Evolutionary conservation across 2,329 filamentous ascomycete species (phyloP), one percentile per base, ranked within the genome.

Genomic region (Monilinia fructicola): DNA sequence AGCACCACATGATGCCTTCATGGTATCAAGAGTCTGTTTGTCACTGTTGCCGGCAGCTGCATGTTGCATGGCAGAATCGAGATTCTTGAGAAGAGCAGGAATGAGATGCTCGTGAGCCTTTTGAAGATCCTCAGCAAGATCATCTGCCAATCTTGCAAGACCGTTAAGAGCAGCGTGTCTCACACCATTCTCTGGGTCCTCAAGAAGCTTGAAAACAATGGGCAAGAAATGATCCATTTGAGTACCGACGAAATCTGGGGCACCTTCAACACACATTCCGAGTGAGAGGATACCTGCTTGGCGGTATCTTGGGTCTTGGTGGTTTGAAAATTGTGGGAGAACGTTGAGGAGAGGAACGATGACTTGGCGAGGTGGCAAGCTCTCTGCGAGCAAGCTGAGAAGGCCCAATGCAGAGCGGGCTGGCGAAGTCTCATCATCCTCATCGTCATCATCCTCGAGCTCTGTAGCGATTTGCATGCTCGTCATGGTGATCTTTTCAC

Each of bases 181-280:
- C 67, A 99, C 95, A 73, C 88, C 88, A 72, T 87, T 84, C 72
- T 96, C 91, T n/a, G 86, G 82, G 76, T 99, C 95, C 76, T 92
- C 85, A 50, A 99, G 86, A 11, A 98, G 85, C 74, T 87, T 88
- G 67, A 97, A 84, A 67, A 98, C 88, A 73, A 91, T 84, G 59
- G 95, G 95, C 77, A 98, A 87, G 71, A 98, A 90, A 71, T 90
- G 86, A 75, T 90, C 85, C 69, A 98, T 86, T 79, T 99, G 95
- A 26, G 93, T 97, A 70, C 92, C 92, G 75, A 98, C 93, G 79
- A 98, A 99, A 78, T 99, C 95, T 21, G 95, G 95, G 40, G 95
- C 94, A 73, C 95, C 95, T 82, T 98, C 95, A 64, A 97, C 94
- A 73, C 92, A 94, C 82, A 94, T 96, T 68, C 94, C 94, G 6